These are phyloP conservation scores for Cryptosporidium sp. DNA, from an alignment of 169 alveolate species.

Conservation along the genomic window DNA sequence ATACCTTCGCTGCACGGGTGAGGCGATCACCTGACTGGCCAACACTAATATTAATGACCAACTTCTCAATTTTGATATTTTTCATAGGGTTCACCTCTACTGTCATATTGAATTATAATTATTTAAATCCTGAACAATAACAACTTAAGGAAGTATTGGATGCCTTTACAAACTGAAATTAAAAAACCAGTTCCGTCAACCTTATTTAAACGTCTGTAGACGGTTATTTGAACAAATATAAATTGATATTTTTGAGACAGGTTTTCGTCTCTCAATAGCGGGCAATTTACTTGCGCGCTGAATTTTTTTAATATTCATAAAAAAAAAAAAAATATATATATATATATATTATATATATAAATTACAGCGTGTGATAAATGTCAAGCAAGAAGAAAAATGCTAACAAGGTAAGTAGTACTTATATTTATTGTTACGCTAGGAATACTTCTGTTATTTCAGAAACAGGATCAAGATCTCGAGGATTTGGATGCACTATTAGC, in stretches of 20 bases:
- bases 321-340: no score
- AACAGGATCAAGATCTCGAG: constrained; percentile 37
- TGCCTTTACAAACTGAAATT: constrained; percentile 12
- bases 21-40: constrained; percentile 99
- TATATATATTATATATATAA: not conserved
- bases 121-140: constrained; percentile 11
- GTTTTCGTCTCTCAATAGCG: constrained; percentile 58
- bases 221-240: not conserved
- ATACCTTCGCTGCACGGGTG: constrained; percentile 99
- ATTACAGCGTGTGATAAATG: constrained; percentile 22
- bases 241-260: constrained; percentile 51
- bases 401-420: constrained; percentile 57
- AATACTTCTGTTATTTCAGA: not conserved
- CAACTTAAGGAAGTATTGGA: constrained; percentile 1
- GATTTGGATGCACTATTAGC: constrained; percentile 73
- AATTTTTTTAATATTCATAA: not conserved
- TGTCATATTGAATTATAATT: constrained; percentile 30
- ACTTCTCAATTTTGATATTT: constrained; percentile 97
- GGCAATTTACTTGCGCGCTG: constrained; percentile 4
- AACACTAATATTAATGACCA: constrained; percentile 97
- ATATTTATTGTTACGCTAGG: not conserved
- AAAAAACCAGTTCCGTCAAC: not conserved
- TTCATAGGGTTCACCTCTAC: constrained; percentile 96
- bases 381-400: constrained; percentile 61
- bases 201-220: constrained; percentile 9